These are phyloP conservation scores for Myriosclerotinia curreyana DNA, from an alignment of 2,329 filamentous ascomycete species.

Conservation along the genomic window DNA sequence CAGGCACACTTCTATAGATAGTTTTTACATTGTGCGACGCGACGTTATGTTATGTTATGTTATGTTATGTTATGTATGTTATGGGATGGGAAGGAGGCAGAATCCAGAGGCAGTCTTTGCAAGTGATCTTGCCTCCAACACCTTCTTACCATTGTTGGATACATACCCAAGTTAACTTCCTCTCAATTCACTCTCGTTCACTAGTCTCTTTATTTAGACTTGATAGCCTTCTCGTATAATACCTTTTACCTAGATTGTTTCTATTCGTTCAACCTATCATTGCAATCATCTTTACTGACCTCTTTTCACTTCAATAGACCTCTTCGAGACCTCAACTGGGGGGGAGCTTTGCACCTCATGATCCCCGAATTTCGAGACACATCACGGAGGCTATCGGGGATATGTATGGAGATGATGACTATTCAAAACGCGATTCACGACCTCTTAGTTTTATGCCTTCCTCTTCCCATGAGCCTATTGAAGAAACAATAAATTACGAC, in stretches of 20 bases:
- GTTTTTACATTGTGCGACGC: constrained; percentile 3
- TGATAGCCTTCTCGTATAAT: background rate
- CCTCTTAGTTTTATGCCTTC: constrained; percentile 57
- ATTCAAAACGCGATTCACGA: constrained; percentile 51
- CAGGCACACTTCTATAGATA: constrained; percentile 26
- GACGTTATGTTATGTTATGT: no score
- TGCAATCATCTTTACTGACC: constrained; percentile 30
- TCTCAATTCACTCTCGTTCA: constrained; percentile 8
- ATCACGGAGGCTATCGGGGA: constrained; percentile 73
- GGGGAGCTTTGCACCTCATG: constrained; percentile 40
- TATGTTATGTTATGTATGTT: no score
- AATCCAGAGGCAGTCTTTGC: background rate
- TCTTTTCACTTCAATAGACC: constrained; percentile 33
- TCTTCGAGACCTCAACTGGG: constrained; percentile 40
- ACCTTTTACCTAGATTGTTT: background rate
- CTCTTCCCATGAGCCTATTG: constrained; percentile 44
- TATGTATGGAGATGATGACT: constrained; percentile 63
- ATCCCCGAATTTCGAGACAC: constrained; percentile 50
- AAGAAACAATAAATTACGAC: constrained; percentile 32
- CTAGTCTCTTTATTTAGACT: background rate
- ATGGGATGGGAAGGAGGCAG: constrained; percentile 8
- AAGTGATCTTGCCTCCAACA: constrained; percentile 5
- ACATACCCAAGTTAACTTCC: background rate
- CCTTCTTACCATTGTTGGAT: background rate
- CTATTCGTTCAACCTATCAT: background rate